Percentiles rank a stretch among this genome's conserved stretches.
These are phyloP conservation scores for Triticum urartu DNA, from an alignment of 176 grass and related monocot genomes.

Conservation along the genomic window DNA sequence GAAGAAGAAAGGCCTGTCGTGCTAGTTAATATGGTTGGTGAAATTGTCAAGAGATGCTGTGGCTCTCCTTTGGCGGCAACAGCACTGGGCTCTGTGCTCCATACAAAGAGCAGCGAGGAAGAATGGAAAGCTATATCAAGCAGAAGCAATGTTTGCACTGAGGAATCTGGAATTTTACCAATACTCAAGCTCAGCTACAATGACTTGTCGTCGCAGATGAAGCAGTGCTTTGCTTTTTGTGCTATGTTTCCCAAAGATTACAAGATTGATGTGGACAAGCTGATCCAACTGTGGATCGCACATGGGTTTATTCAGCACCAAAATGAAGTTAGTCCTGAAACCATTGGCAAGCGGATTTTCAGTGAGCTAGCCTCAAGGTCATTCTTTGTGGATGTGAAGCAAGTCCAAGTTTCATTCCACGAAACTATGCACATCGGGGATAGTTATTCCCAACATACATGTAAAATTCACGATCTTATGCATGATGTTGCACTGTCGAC, in stretches of 20 bases:
- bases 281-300: background rate
- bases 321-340: background rate
- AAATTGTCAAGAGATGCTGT: background rate
- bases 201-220: background rate
- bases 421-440: no score
- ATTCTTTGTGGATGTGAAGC: background rate
- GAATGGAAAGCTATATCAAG: slow-evolving; percentile 14
- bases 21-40: background rate
- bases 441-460: background rate
- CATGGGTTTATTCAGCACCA: background rate
- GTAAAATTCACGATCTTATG: background rate
- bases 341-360: background rate
- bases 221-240: background rate
- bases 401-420: background rate
- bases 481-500: background rate
- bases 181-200: slow-evolving; percentile 16
- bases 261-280: background rate
- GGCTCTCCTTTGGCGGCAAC: slow-evolving; percentile 28
- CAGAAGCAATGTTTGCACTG: background rate
- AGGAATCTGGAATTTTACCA: background rate
- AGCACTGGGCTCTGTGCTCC: slow-evolving; percentile 4
- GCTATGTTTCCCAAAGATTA: background rate
- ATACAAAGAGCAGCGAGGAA: background rate
- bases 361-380: background rate
- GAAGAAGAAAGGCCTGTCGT: background rate